These are phyloP conservation scores for Diplogelasinospora grovesii DNA, from an alignment of 495 filamentous ascomycete genomes.

Conservation along the genomic window DNA sequence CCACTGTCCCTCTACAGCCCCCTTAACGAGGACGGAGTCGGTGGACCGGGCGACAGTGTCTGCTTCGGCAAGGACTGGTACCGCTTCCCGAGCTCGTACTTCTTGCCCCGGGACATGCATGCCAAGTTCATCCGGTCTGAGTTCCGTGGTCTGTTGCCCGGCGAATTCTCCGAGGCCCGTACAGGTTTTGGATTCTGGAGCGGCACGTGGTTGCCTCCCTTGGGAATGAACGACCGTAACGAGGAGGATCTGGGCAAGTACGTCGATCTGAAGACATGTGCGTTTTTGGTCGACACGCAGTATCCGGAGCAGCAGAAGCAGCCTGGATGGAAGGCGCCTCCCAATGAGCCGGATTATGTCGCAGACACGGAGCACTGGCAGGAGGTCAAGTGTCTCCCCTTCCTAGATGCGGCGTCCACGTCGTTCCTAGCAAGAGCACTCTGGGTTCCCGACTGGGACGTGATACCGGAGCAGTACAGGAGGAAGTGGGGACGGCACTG, in stretches of 20 bases:
- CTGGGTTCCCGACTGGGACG: slow-evolving; percentile 70
- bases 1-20: slow-evolving; percentile 67
- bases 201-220: slow-evolving; percentile 71
- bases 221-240: slow-evolving; percentile 91
- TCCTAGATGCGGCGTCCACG: slow-evolving; percentile 75
- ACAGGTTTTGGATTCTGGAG: slow-evolving; percentile 56
- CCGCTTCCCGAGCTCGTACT: slow-evolving; percentile 89
- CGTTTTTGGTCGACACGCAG: slow-evolving; percentile 82
- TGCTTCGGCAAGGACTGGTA: slow-evolving; percentile 99
- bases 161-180: slow-evolving; percentile 72
- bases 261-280: slow-evolving; percentile 65
- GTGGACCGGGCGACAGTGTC: slow-evolving; percentile 56
- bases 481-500: slow-evolving; percentile 82
- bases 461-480: slow-evolving; percentile 61
- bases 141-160: slow-evolving; percentile 84
- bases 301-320: slow-evolving; percentile 53
- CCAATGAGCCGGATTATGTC: slow-evolving; percentile 69
- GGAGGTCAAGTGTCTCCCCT: slow-evolving; percentile 60
- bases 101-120: slow-evolving; percentile 69
- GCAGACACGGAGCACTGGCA: slow-evolving; percentile 68
- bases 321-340: slow-evolving; percentile 22
- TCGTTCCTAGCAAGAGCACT: slow-evolving; percentile 66
- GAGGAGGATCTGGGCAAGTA: slow-evolving; percentile 84
- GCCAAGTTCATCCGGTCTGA: slow-evolving; percentile 86
- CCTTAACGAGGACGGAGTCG: slow-evolving; percentile 43